Evolutionary conservation across 2,329 filamentous ascomycete genomes (phyloP).

Genomic region (Clonostachys solani): DNA sequence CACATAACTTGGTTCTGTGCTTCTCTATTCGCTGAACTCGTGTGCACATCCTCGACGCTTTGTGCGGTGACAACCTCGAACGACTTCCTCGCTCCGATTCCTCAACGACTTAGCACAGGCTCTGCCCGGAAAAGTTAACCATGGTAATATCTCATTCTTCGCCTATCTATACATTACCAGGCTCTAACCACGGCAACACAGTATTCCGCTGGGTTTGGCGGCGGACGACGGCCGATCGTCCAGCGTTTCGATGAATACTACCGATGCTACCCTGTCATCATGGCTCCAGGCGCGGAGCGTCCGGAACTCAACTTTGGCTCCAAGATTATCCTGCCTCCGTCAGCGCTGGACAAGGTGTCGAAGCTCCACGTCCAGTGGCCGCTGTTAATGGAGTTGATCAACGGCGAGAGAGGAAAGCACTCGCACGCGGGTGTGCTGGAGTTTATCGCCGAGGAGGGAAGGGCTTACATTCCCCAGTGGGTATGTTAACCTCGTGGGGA

Average conservation of each 20-base stretch:
- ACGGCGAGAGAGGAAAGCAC: constrained; percentile 73
- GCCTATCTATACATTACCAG: neutral
- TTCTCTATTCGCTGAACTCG: too few relatives aligned
- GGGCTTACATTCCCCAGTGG: constrained; percentile 95
- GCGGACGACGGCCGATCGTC: constrained; percentile 40
- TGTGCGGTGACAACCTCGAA: too few relatives aligned
- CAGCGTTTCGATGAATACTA: constrained; percentile 98
- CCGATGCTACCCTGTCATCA: constrained; percentile 90
- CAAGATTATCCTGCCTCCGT: constrained; percentile 96
- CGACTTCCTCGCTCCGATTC: too few relatives aligned
- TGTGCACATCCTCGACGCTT: too few relatives aligned
- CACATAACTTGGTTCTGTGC: too few relatives aligned
- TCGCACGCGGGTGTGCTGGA: constrained; percentile 95
- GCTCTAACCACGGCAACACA: neutral
- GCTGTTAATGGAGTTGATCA: constrained; percentile 93
- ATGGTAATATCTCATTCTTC: neutral
- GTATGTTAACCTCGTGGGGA: constrained; percentile 37
- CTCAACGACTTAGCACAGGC: neutral
- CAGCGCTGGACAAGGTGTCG: constrained; percentile 93
- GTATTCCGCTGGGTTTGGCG: constrained; percentile 18
- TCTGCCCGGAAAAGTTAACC: neutral
- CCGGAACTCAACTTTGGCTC: constrained; percentile 92
- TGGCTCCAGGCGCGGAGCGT: constrained; percentile 87
- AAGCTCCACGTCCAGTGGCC: constrained; percentile 95
- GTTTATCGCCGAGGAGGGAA: constrained; percentile 95